A percentile compares a stretch with the other conserved stretches of the same genome.
Conservation (phyloP, 352 stramenopile genomes). For the Globisporangium emineosum region DNA sequence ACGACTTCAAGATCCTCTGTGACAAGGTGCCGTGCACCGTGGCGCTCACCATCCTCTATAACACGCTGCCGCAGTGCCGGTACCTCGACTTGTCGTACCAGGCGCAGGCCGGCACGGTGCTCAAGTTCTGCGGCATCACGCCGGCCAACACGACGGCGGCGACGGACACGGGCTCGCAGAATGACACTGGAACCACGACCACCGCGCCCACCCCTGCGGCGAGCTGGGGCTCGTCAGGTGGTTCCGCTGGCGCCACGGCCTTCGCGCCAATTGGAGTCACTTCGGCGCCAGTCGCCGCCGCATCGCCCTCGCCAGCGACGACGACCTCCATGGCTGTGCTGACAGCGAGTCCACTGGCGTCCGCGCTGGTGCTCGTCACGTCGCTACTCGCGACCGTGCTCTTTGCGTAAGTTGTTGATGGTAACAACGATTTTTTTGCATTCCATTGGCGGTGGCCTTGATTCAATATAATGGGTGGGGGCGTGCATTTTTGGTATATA, state of each 20-base stretch:
- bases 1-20: slow-evolving; percentile 39
- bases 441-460: background rate
- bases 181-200: slow-evolving; percentile 11
- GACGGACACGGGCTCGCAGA: slow-evolving; percentile 12
- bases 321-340: slow-evolving; percentile 18
- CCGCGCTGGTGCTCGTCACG: slow-evolving; percentile 22
- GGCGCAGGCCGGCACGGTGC: slow-evolving; percentile 33
- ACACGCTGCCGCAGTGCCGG: slow-evolving; percentile 51
- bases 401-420: background rate
- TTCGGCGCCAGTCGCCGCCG: slow-evolving; percentile 23
- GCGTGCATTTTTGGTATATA: slow-evolving; percentile 5
- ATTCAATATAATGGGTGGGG: background rate
- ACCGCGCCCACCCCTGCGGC: slow-evolving; percentile 7
- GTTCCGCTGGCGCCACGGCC: slow-evolving; percentile 16
- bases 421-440: background rate
- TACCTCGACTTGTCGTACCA: slow-evolving; percentile 53
- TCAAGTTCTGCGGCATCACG: slow-evolving; percentile 50
- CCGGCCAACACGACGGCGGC: slow-evolving; percentile 28
- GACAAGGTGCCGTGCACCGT: slow-evolving; percentile 38
- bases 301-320: slow-evolving; percentile 14
- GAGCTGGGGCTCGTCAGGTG: slow-evolving; percentile 25
- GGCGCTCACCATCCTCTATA: slow-evolving; percentile 61
- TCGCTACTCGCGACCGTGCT: slow-evolving; percentile 29
- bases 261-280: slow-evolving; percentile 43
- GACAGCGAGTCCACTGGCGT: slow-evolving; percentile 15